A percentile compares a stretch with the other conserved stretches of the same genome.
Evolutionary conservation across 257 asterid species (phyloP).

Genomic region (Solanum chilense): DNA sequence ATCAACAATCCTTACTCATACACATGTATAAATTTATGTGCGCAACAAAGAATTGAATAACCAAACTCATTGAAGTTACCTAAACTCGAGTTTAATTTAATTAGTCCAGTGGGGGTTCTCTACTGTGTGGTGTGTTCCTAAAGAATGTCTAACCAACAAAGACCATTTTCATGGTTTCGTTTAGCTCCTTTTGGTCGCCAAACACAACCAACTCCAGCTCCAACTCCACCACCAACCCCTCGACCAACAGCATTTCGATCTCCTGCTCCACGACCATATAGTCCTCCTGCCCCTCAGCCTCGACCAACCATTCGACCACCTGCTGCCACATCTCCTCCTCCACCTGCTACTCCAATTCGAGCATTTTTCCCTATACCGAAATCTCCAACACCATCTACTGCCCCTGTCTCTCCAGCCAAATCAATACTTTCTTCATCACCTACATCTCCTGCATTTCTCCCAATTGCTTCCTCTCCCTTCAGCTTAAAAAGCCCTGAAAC

Average conservation of each 20-base stretch:
- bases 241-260: neutral
- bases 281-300: neutral
- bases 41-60: neutral
- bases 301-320: neutral
- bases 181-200: conserved; percentile 1
- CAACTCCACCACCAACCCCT: neutral
- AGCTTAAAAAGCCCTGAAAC: conserved; percentile 9
- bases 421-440: neutral
- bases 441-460: neutral
- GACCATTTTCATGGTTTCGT: conserved; percentile 1
- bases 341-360: neutral
- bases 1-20: neutral
- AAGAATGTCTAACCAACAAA: neutral
- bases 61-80: neutral
- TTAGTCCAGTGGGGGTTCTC: neutral
- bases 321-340: neutral
- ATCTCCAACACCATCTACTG: conserved; percentile 16
- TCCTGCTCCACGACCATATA: neutral
- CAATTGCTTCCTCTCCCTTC: neutral
- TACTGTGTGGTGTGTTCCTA: neutral
- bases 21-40: neutral
- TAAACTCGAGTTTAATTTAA: neutral
- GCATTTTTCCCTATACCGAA: neutral
- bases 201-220: neutral
- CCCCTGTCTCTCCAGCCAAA: conserved; percentile 10